These are phyloP conservation scores for Podaxis sp. DNA, from an alignment of 768 basidiomycete species.

Conservation along the genomic window DNA sequence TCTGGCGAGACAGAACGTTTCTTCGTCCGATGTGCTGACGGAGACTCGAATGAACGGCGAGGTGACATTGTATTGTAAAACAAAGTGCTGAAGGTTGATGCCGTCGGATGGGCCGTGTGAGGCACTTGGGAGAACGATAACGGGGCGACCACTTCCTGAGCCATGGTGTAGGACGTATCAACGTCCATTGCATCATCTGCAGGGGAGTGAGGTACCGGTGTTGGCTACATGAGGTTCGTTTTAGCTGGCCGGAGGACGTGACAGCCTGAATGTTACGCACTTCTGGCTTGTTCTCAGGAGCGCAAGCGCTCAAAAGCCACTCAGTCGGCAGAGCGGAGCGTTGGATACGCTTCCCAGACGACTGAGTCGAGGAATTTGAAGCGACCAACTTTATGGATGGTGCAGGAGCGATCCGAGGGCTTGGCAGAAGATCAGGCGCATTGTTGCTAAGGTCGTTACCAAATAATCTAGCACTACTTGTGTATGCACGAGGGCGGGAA, in stretches of 20 bases:
- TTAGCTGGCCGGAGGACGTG: neutral
- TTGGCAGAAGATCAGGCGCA: slow-evolving; percentile 28
- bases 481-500: slow-evolving; percentile 63
- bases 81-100: slow-evolving; percentile 54
- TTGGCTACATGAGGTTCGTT: slow-evolving; percentile 28
- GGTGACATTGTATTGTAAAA: slow-evolving; percentile 63
- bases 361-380: slow-evolving; percentile 36
- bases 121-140: slow-evolving; percentile 37
- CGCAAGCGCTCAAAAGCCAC: slow-evolving; percentile 45
- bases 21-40: slow-evolving; percentile 37
- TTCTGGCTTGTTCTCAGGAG: slow-evolving; percentile 23
- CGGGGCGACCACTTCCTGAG: slow-evolving; percentile 19
- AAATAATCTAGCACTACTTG: slow-evolving; percentile 65
- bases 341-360: slow-evolving; percentile 53
- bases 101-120: slow-evolving; percentile 51
- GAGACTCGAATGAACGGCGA: slow-evolving; percentile 44
- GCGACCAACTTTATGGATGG: slow-evolving; percentile 32
- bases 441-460: slow-evolving; percentile 73
- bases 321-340: slow-evolving; percentile 64
- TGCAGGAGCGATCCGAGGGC: slow-evolving; percentile 30
- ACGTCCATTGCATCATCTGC: slow-evolving; percentile 79
- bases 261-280: slow-evolving; percentile 23
- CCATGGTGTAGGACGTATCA: slow-evolving; percentile 52
- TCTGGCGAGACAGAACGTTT: slow-evolving; percentile 65
- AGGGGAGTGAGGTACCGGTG: slow-evolving; percentile 42